phyloP scores from a whole-genome alignment of 371 early-diverging fungal species.

The Rhizopus delemar region DNA sequence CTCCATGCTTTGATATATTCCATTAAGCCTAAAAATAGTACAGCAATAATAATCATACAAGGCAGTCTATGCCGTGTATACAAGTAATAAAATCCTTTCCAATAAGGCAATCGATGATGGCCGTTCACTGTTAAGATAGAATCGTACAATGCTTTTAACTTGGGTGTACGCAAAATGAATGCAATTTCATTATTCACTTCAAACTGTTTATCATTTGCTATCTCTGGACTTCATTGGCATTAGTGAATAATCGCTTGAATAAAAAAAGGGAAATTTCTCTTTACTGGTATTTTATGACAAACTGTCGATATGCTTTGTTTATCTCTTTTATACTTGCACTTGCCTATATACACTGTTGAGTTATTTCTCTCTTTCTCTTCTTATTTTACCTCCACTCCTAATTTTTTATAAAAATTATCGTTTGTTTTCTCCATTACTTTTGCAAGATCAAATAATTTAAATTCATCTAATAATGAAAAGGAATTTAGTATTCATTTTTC shows the following conservation, averaged over 20 bases:
- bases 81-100: constrained; percentile 18
- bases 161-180: constrained; percentile 8
- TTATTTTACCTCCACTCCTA: constrained; percentile 20
- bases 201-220: constrained; percentile 7
- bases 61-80: constrained; percentile 9
- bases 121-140: not conserved
- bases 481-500: not conserved
- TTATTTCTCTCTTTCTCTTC: not conserved
- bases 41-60: constrained; percentile 9
- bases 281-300: constrained; percentile 20
- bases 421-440: constrained; percentile 6
- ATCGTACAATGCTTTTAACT: constrained; percentile 14
- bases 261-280: not conserved
- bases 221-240: constrained; percentile 9
- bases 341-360: constrained; percentile 1
- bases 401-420: constrained; percentile 21
- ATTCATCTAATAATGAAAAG: constrained; percentile 10
- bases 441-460: constrained; percentile 17
- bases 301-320: constrained; percentile 17
- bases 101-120: constrained; percentile 7
- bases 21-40: not conserved
- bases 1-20: constrained; percentile 25
- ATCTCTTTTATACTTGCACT: constrained; percentile 20
- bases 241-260: not conserved
- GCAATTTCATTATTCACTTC: constrained; percentile 18